These are phyloP conservation scores for Eimeria praecox DNA, from an alignment of 169 alveolate genomes.

Conservation along the genomic window DNA sequence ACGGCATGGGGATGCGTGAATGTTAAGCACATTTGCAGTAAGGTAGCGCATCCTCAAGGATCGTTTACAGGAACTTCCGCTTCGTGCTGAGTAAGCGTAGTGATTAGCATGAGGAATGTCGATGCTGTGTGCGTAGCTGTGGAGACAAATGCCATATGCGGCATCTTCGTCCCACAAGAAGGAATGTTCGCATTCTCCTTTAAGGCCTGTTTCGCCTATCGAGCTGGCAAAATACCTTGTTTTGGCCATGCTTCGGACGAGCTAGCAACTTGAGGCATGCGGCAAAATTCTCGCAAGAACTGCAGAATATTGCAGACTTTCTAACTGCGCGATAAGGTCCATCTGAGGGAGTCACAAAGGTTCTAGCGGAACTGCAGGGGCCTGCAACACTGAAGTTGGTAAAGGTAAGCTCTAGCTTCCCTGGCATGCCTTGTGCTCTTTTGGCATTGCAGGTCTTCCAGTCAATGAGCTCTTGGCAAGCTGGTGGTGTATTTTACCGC, in stretches of 20 bases:
- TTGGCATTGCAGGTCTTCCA: background rate
- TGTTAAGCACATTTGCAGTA: background rate
- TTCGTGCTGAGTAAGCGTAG: background rate
- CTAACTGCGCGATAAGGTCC: background rate
- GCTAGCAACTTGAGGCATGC: background rate
- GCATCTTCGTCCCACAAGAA: background rate
- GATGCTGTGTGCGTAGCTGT: no score
- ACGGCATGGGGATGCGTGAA: background rate
- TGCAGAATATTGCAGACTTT: no score
- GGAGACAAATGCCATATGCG: no score
- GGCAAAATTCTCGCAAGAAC: background rate
- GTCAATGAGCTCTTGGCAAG: background rate
- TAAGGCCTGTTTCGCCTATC: background rate
- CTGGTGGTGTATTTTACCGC: background rate
- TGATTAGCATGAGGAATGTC: no score
- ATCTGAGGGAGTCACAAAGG: no score
- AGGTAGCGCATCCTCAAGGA: background rate
- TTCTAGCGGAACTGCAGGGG: background rate
- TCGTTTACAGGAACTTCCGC: background rate
- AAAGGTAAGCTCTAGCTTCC: background rate
- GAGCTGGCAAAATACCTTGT: background rate
- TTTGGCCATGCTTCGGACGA: background rate
- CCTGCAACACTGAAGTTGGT: background rate
- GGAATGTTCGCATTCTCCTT: background rate
- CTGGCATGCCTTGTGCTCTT: background rate